Percentiles rank a stretch among this genome's conserved stretches.
Conservation (phyloP, 2,329 filamentous ascomycete genomes). For the Cordyceps militaris region DNA sequence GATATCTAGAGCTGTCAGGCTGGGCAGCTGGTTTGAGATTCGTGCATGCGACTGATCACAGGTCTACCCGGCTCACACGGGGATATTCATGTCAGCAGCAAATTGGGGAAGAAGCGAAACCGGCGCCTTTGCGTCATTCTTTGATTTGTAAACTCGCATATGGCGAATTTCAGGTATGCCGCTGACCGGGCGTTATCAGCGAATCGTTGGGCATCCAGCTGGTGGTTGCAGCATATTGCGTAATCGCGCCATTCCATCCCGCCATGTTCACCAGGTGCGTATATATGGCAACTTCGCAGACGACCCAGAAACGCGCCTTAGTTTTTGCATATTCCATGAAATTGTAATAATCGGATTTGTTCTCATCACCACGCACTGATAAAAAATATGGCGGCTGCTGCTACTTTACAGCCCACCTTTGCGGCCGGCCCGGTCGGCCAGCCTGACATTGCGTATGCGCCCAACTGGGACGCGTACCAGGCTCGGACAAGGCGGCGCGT, state of each 20-base stretch:
- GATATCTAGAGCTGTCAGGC: no score
- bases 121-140: not conserved
- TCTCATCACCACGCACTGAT: no score
- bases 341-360: not conserved
- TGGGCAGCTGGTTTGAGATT: no score
- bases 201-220: not conserved
- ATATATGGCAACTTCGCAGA: not conserved
- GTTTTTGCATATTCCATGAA: not conserved
- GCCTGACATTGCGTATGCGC: constrained; percentile 53
- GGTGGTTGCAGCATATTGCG: constrained; percentile 5
- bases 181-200: not conserved
- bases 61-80: no score
- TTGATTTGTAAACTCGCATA: constrained; percentile 2
- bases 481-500: constrained; percentile 40
- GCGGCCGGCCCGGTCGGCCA: constrained; percentile 34
- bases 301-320: no score
- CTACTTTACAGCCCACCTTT: constrained; percentile 12
- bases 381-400: constrained; percentile 20
- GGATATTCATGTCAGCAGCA: no score
- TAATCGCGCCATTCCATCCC: constrained; percentile 10
- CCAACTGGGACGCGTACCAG: constrained; percentile 46
- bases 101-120: not conserved
- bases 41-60: no score
- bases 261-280: not conserved
- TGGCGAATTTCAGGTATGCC: not conserved